A percentile compares a stretch with the other conserved stretches of the same genome.
Conservation (phyloP, 306 rosid species). For the Lagenaria siceraria region DNA sequence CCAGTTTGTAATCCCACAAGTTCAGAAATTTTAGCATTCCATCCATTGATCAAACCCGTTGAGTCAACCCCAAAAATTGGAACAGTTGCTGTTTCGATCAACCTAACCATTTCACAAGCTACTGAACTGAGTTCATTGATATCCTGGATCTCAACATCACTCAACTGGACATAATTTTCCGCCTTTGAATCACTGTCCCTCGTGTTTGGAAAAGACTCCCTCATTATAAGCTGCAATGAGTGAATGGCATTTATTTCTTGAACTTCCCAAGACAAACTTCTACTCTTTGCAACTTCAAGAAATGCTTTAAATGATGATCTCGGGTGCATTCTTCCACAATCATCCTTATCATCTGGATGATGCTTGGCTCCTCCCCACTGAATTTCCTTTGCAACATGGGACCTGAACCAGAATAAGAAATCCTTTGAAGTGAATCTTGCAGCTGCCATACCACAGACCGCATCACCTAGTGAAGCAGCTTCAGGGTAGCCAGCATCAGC, state of each 20-base stretch:
- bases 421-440: conserved; percentile 48
- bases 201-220: conserved; percentile 45
- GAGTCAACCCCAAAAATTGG: conserved; percentile 76
- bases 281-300: conserved; percentile 57
- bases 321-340: conserved; percentile 57
- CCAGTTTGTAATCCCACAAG: conserved; percentile 39
- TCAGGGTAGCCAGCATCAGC: conserved; percentile 73
- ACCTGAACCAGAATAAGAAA: conserved; percentile 83
- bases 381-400: conserved; percentile 56
- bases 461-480: conserved; percentile 50
- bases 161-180: conserved; percentile 5
- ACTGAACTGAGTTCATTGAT: conserved; percentile 46
- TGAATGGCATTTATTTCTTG: conserved; percentile 78
- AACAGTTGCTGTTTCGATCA: conserved; percentile 80
- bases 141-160: conserved; percentile 19
- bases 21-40: conserved; percentile 69
- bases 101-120: conserved; percentile 68
- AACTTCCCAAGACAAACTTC: conserved; percentile 73
- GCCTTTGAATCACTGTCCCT: conserved; percentile 26
- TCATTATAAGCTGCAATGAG: conserved; percentile 62
- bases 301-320: conserved; percentile 67
- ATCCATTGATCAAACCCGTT: conserved; percentile 59
- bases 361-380: conserved; percentile 90
- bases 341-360: conserved; percentile 61
- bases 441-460: conserved; percentile 64